Evolutionary conservation across 192 early-diverging fungal species (phyloP), one percentile per base, ranked within the genome.

Genomic region (Chytriomyces confervae): DNA sequence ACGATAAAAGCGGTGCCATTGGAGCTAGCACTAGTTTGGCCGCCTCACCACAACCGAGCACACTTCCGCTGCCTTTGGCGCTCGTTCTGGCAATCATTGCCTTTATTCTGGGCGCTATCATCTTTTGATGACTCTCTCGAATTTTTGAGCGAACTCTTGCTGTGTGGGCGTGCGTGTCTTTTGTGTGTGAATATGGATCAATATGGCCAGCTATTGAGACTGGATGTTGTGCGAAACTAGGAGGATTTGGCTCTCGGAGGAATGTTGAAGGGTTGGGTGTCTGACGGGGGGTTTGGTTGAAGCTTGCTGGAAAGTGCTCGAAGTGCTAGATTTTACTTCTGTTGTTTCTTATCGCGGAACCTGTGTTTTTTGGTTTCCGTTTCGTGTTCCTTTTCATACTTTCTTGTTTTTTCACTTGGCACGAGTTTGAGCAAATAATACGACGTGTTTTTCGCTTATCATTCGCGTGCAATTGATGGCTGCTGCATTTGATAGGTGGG

Each of bases 81-180:
- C 43, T 79, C n/a, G 63, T 78, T 13, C 45, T 85, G 9, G 78
- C 78, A 44, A 24, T 85, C 10, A 78, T 85, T 61, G 76, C 79
- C 8, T 85, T 85, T 73, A 68, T 85, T 51, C 73, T 85, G 18
- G 84, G 84, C 29, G 81, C 76, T 11, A 66, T 72, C 61, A 45
- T 85, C 43, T 80, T 85, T 50, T 85, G 72, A 76, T 72, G 64
- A 16, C 18, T 29, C 36, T 36, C 57, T n/a, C 20, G 57, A 60
- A 23, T 60, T n/a, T 60, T 60, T 16, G 18, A 23, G 57, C 16
- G 16, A n/a, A 60, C 20, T 60, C 20, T 16, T n/a, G 16, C 20
- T n/a, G 57, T 60, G 57, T 60, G 57, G 57, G 20, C 57, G 57
- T 16, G 16, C 16, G 20, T 60, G 16, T 60, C 57, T n/a, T 16